Evolutionary conservation across 345 rosid species (phyloP), one percentile per base, ranked within the genome.

Genomic region (Clarkia xantiana): DNA sequence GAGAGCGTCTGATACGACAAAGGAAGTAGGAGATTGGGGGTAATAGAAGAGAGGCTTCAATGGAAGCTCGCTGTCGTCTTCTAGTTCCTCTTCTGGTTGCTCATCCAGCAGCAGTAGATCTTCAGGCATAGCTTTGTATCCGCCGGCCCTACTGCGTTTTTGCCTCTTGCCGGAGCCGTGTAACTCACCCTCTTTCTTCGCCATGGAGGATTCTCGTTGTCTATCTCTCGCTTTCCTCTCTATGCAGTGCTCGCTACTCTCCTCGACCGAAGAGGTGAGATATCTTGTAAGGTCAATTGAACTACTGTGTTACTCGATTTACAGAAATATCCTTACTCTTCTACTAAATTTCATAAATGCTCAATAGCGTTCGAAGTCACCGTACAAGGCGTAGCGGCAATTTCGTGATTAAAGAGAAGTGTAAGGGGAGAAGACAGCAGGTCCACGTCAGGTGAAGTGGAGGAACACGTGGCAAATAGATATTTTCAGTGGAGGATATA

Each of bases 1-100:
- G 7, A 79, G 58, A 12, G 91, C 97, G 64, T 88, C 94, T 42
- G 86, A 81, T 11, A 88, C 97, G 4, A 88, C 82, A 53, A 84
- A 74, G 18, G 94, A 72, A 1, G 88, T 79, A 0, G 88, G 82
- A 1, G 66, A 68, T 34, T 62, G 59, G 14, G 96, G 91, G 66
- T 67, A 79, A 57, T 59, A 69, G 61, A 60, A 65, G 43, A 70
- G 14, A 10, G 9, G 19, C 29, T 71, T 69, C 16, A 66, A 40
- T 16, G 68, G 51, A 47, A 67, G 53, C 62, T 57, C 71, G 18
- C 19, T 51, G 10, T 54, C 61, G 1, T 14, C 71, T 10, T 20
- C 65, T 13, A 59, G 61, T 0, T 47, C 76, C 0, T 29, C 36
- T 29, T 47, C 69, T 0, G 13, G 67, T 1, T 43, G 54, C 3